phyloP scores from a whole-genome alignment of 306 rosid species.

The Prunus campanulata region DNA sequence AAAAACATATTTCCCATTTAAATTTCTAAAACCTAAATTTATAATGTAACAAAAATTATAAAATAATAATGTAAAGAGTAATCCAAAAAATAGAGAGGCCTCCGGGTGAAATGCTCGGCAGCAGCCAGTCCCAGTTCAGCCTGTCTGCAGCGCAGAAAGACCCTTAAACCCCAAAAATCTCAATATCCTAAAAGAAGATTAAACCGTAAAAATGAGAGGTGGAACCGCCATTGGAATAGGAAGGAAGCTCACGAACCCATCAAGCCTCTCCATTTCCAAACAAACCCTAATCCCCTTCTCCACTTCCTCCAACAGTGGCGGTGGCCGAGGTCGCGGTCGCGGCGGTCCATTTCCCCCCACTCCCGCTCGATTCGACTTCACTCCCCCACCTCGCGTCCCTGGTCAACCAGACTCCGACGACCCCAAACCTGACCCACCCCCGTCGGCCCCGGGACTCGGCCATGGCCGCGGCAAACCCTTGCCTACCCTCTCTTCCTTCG shows the following conservation, averaged over 20 bases:
- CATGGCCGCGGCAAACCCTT: constrained; percentile 66
- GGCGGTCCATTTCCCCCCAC: constrained; percentile 30
- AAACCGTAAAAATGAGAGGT: constrained; percentile 53
- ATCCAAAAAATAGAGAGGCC: neutral
- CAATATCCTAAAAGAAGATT: neutral
- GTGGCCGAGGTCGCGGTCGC: constrained; percentile 37
- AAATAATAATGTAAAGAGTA: neutral
- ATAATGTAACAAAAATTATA: too few species aligned
- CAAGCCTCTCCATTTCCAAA: constrained; percentile 41
- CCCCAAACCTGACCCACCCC: neutral
- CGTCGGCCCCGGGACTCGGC: constrained; percentile 24
- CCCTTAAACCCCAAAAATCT: constrained; percentile 5
- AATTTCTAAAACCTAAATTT: too few species aligned
- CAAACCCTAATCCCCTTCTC: constrained; percentile 56
- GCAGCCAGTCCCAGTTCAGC: neutral
- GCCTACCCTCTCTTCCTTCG: constrained; percentile 46
- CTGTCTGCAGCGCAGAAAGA: neutral
- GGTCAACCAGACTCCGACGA: constrained; percentile 5
- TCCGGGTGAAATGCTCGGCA: neutral
- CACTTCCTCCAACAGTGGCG: constrained; percentile 48
- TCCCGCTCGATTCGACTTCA: neutral
- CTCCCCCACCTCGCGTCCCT: neutral
- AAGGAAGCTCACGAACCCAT: constrained; percentile 36
- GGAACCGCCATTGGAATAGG: constrained; percentile 52
- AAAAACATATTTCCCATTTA: too few species aligned